Conservation (phyloP, 495 filamentous ascomycete species). For the Aspergillus baeticus region DNA sequence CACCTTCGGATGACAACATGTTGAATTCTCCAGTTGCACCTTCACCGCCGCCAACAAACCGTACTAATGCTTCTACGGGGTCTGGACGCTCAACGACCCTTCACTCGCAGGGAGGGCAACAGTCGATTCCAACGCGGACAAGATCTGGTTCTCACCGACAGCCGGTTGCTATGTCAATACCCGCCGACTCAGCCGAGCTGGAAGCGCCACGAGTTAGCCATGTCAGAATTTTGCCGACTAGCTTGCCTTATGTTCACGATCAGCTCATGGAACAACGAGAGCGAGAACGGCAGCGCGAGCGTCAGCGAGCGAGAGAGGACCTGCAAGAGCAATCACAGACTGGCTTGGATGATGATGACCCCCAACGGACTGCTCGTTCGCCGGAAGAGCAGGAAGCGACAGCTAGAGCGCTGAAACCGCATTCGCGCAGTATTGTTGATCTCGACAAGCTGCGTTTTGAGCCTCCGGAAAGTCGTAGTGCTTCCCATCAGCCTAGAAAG, state of each 20-base stretch:
- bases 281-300: constrained; percentile 53
- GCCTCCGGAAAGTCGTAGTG: constrained; percentile 66
- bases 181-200: constrained; percentile 29
- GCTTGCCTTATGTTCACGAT: constrained; percentile 82
- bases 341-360: constrained; percentile 43
- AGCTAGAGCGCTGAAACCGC: constrained; percentile 73
- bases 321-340: constrained; percentile 29
- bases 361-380: constrained; percentile 50
- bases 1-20: constrained; percentile 43
- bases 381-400: constrained; percentile 75
- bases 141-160: constrained; percentile 31
- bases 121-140: constrained; percentile 18
- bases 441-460: constrained; percentile 55
- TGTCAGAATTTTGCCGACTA: constrained; percentile 86
- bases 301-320: constrained; percentile 31
- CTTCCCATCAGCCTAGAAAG: constrained; percentile 60
- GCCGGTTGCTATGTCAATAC: constrained; percentile 25
- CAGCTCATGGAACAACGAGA: constrained; percentile 79
- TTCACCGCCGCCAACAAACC: constrained; percentile 23
- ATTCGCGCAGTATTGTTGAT: constrained; percentile 62
- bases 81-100: constrained; percentile 23
- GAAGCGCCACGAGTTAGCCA: constrained; percentile 59
- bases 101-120: constrained; percentile 22
- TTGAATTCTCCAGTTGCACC: constrained; percentile 28
- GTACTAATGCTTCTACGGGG: constrained; percentile 17